Conservation (phyloP, 192 early-diverging fungal species). For the Coemansia nantahalensis region DNA sequence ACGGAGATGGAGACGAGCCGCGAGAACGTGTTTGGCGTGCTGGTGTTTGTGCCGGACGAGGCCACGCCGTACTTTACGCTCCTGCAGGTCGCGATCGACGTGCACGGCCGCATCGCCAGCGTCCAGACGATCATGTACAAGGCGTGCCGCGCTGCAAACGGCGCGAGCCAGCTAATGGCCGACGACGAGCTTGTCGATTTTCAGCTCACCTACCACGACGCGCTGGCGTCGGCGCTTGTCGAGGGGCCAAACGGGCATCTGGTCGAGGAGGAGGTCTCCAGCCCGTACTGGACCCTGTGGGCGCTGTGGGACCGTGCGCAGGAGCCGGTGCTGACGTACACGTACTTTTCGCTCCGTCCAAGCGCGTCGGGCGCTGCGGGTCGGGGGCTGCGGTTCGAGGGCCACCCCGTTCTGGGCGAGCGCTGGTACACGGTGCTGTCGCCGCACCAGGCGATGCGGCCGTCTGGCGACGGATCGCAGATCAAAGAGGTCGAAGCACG, state of each 20-base stretch:
- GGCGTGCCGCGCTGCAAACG: slow-evolving; percentile 43
- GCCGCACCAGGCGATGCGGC: slow-evolving; percentile 22
- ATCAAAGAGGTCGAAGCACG: slow-evolving; percentile 44
- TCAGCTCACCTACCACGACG: slow-evolving; percentile 30
- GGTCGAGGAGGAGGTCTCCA: slow-evolving; percentile 10
- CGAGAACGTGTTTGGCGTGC: slow-evolving; percentile 30
- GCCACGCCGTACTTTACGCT: slow-evolving; percentile 51
- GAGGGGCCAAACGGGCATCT: slow-evolving; percentile 24
- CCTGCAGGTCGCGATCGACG: slow-evolving; percentile 20
- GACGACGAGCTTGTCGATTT: slow-evolving; percentile 50
- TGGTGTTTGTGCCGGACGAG: slow-evolving; percentile 54
- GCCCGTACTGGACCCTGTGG: slow-evolving; percentile 46
- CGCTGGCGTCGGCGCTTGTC: slow-evolving; percentile 13
- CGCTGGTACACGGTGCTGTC: slow-evolving; percentile 45
- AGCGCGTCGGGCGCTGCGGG: slow-evolving; percentile 1
- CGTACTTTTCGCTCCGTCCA: slow-evolving; percentile 35
- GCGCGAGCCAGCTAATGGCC: slow-evolving; percentile 48
- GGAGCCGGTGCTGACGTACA: slow-evolving; percentile 37
- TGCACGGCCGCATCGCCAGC: slow-evolving; percentile 12
- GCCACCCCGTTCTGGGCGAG: slow-evolving; percentile 35
- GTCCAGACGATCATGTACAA: slow-evolving; percentile 47
- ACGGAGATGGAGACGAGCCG: slow-evolving; percentile 15
- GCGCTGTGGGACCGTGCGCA: slow-evolving; percentile 49
- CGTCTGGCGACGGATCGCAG: slow-evolving; percentile 22
- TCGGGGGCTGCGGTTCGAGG: slow-evolving; percentile 23